Evolutionary conservation across 1,284 basidiomycete species (phyloP).

Genomic region (Flammula alnicola): DNA sequence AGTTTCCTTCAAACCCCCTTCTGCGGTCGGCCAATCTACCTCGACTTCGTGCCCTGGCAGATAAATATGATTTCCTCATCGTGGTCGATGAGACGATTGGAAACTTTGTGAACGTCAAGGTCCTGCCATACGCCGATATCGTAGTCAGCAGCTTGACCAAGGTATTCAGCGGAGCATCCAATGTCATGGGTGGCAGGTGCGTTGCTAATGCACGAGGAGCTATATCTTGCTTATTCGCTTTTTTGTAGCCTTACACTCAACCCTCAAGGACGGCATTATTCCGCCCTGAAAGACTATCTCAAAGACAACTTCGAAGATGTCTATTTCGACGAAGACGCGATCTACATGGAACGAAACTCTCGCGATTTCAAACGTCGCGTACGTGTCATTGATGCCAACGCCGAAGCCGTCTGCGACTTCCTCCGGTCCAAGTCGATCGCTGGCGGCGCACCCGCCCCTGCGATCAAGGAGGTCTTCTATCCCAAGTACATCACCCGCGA

Average conservation of each 20-base stretch:
- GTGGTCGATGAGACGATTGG: conserved; percentile 97
- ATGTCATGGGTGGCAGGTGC: conserved; percentile 97
- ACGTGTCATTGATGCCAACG: conserved; percentile 80
- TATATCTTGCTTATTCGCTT: background rate
- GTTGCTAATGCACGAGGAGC: too few species aligned
- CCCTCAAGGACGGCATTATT: conserved; percentile 74
- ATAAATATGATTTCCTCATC: conserved; percentile 88
- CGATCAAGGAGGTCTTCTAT: conserved; percentile 89
- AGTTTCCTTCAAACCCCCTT: conserved; percentile 95
- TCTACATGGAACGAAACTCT: conserved; percentile 98
- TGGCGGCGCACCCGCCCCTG: conserved; percentile 40
- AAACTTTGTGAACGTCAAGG: conserved; percentile 95
- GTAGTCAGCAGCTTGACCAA: conserved; percentile 96
- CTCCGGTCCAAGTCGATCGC: conserved; percentile 66
- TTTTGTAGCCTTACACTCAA: conserved; percentile 80
- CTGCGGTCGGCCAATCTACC: conserved; percentile 83
- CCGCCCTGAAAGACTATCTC: conserved; percentile 65
- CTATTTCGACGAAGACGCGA: conserved; percentile 92
- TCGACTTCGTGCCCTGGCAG: conserved; percentile 82
- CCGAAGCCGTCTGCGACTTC: conserved; percentile 82
- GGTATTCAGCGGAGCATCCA: conserved; percentile 93
- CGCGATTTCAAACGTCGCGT: conserved; percentile 88
- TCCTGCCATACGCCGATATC: conserved; percentile 88
- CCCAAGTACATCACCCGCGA: conserved; percentile 82
- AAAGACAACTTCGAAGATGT: conserved; percentile 79